Conservation (phyloP, 805 yeast species). For the Candida silvicultrix region DNA sequence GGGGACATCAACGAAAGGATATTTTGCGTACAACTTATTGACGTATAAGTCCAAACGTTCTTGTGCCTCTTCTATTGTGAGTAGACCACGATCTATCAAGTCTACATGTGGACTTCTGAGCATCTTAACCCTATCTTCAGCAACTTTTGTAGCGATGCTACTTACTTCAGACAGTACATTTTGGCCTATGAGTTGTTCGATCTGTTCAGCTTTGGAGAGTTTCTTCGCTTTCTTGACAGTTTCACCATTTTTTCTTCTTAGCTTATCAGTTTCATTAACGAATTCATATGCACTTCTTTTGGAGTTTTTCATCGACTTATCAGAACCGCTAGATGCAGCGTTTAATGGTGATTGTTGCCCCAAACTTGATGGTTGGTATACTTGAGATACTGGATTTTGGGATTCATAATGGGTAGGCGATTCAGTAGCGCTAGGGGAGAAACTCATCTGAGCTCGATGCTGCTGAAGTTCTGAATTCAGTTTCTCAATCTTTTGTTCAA, state of each 20-base stretch:
- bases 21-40: constrained; percentile 35
- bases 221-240: constrained; percentile 20
- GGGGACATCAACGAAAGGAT: constrained; percentile 56
- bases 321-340: background rate
- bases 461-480: background rate
- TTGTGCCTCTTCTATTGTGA: constrained; percentile 55
- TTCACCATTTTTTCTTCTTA: background rate
- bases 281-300: background rate
- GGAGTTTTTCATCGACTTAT: background rate
- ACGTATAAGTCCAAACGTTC: constrained; percentile 45
- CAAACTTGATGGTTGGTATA: background rate
- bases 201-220: constrained; percentile 25
- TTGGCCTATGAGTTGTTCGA: constrained; percentile 35
- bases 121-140: constrained; percentile 27
- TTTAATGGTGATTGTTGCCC: background rate
- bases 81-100: constrained; percentile 48
- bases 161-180: constrained; percentile 38
- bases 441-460: background rate
- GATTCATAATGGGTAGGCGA: background rate
- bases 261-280: background rate
- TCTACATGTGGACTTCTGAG: constrained; percentile 29
- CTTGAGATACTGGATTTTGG: background rate
- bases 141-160: constrained; percentile 36
- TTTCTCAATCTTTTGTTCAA: background rate
- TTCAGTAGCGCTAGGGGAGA: background rate